Evolutionary conservation across 2,329 filamentous ascomycete genomes (phyloP).

Genomic region (Diaporthe sp.): DNA sequence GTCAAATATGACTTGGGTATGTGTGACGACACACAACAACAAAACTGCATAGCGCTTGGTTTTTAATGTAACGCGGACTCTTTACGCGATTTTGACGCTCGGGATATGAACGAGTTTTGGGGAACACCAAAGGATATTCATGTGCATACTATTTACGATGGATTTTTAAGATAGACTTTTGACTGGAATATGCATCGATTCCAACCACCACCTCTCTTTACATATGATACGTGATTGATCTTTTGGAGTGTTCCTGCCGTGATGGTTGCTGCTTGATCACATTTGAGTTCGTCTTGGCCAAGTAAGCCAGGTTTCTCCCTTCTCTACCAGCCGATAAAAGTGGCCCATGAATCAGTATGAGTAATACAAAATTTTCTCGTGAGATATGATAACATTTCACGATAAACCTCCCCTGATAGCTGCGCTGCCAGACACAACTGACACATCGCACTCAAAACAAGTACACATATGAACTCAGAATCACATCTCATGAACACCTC

Average conservation of each 20-base stretch:
- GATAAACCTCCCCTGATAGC: not conserved
- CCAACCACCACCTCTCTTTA: not conserved
- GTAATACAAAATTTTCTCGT: constrained; percentile 5
- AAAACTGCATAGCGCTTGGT: constrained; percentile 24
- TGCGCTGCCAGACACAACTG: not conserved
- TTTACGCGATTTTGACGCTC: constrained; percentile 24
- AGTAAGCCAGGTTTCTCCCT: not conserved
- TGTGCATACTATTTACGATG: constrained; percentile 27
- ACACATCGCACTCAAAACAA: not conserved
- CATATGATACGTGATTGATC: not conserved
- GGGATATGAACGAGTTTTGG: constrained; percentile 5
- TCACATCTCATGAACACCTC: not conserved
- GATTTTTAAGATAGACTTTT: constrained; percentile 10
- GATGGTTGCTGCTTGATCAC: not conserved
- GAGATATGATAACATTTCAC: not conserved
- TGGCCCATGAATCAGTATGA: not conserved
- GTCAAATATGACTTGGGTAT: too few relatives aligned
- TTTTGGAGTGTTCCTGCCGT: not conserved
- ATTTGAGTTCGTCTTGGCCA: not conserved
- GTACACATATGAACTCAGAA: not conserved
- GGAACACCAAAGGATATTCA: not conserved
- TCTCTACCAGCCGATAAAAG: not conserved
- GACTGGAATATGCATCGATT: constrained; percentile 12
- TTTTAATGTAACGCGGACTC: constrained; percentile 31
- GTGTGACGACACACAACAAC: not conserved